phyloP scores from a whole-genome alignment of 352 stramenopile genomes.

The Phytophthora agathidicida region DNA sequence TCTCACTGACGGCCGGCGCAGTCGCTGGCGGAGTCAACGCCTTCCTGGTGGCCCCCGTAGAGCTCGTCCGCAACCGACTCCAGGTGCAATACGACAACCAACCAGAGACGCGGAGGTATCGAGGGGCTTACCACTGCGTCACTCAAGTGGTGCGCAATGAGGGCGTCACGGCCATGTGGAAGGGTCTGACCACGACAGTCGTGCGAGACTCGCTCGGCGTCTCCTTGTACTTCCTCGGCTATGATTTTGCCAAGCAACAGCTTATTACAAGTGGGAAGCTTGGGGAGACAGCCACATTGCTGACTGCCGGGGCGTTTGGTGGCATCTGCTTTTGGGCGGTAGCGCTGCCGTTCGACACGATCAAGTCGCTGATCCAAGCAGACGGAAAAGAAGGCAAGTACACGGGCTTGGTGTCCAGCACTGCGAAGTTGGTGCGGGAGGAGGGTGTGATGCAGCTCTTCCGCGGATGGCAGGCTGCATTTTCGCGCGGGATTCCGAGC shows the following conservation, averaged over 20 bases:
- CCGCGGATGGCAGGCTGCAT: slow-evolving; percentile 81
- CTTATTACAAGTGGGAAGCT: slow-evolving; percentile 29
- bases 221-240: slow-evolving; percentile 88
- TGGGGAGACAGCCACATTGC: slow-evolving; percentile 57
- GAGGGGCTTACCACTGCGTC: slow-evolving; percentile 61
- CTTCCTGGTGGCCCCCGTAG: slow-evolving; percentile 73
- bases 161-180: slow-evolving; percentile 72
- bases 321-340: slow-evolving; percentile 88
- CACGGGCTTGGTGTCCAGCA: slow-evolving; percentile 49
- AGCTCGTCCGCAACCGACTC: slow-evolving; percentile 83
- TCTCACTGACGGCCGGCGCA: slow-evolving; percentile 48
- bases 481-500: slow-evolving; percentile 75
- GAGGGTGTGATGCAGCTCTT: slow-evolving; percentile 71
- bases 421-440: slow-evolving; percentile 51
- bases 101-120: slow-evolving; percentile 51
- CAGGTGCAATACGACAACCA: slow-evolving; percentile 79
- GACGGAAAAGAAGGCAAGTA: slow-evolving; percentile 49
- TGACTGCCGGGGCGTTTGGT: slow-evolving; percentile 72
- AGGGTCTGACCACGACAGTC: slow-evolving; percentile 74
- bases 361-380: slow-evolving; percentile 88
- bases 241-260: slow-evolving; percentile 68
- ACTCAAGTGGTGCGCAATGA: slow-evolving; percentile 63
- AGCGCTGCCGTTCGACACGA: slow-evolving; percentile 83
- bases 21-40: slow-evolving; percentile 76
- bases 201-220: slow-evolving; percentile 86